Base-by-base conservation (phyloP, 1,284 basidiomycete species). In the Melampsora larici-populina region DNA sequence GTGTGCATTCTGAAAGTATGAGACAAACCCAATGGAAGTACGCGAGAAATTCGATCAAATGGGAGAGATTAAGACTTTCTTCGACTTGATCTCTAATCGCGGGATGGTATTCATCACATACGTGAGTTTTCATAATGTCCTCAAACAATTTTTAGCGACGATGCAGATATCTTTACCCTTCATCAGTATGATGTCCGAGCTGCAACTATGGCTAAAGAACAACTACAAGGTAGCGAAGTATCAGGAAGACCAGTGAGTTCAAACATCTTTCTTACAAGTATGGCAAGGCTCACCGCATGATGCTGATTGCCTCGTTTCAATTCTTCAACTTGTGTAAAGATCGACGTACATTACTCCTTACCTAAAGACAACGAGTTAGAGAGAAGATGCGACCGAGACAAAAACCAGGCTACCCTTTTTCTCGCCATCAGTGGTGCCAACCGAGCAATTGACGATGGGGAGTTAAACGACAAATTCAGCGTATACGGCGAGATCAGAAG, bases 41-140 rank as follows among this genome's bases (percentile, higher is more conserved):
- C 89, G 91, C 79, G 87, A 87, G 49, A 88, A 89, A 72, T 99
- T 98, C 85, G 92, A 93, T 84, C 89, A 91, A 79, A 92, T 92
- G 84, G 96, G 96, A 78, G 93, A 95, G 83, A 92, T 98, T 86
- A 94, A 94, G 85, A 95, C 92, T 1, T 97, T 95, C 84, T 98
- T 97, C 84, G 96, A 99, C 84, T 86, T 97, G 43, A 92, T 97
- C 79, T 88, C 89, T 68, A 95, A 92, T 46, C 89, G 96, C 79
- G 96, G 96, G 24, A 95, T 99, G 91, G 91, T 96, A 6, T 99
- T 99, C 85, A 91, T 98, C 73, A 98, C 95, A 71, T 99, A 92
- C 83, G 94, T 97, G 86, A 88, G 94, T 88, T 17, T 48, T 40
- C 26, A 55, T 48, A 46, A n/a, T 31, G 26, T 26, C 69, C 64